Conservation (phyloP, 306 rosid genomes). For the Aeschynomene evenia region DNA sequence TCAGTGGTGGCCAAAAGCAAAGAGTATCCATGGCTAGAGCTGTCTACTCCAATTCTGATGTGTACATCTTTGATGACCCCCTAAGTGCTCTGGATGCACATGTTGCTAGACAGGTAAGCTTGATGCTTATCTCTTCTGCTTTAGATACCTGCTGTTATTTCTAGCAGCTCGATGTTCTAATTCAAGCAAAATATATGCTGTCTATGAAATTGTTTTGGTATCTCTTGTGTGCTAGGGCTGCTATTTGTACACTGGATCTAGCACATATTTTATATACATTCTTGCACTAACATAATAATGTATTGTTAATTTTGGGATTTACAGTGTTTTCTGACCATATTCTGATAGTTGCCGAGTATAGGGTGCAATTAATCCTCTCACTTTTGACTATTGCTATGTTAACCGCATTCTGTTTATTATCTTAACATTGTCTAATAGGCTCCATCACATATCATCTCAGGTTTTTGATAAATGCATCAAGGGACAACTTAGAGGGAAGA, state of each 20-base stretch:
- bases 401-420: background rate
- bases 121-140: conserved; percentile 22
- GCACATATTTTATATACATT: background rate
- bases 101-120: conserved; percentile 82
- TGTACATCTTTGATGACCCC: conserved; percentile 88
- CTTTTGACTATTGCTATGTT: background rate
- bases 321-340: background rate
- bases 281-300: background rate
- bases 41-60: conserved; percentile 82
- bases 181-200: conserved; percentile 1
- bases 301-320: conserved; percentile 16
- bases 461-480: conserved; percentile 86
- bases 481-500: conserved; percentile 82
- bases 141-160: conserved; percentile 10
- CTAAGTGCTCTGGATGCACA: conserved; percentile 95
- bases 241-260: background rate
- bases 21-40: conserved; percentile 98
- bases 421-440: conserved; percentile 17
- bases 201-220: conserved; percentile 16
- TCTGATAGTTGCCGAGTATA: background rate
- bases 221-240: conserved; percentile 10
- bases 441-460: conserved; percentile 32
- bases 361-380: background rate
- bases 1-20: conserved; percentile 97
- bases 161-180: conserved; percentile 11